Percentiles rank a stretch among this genome's conserved stretches.
Evolutionary conservation across 768 basidiomycete species (phyloP).

Genomic region (Mycena epipterygia): DNA sequence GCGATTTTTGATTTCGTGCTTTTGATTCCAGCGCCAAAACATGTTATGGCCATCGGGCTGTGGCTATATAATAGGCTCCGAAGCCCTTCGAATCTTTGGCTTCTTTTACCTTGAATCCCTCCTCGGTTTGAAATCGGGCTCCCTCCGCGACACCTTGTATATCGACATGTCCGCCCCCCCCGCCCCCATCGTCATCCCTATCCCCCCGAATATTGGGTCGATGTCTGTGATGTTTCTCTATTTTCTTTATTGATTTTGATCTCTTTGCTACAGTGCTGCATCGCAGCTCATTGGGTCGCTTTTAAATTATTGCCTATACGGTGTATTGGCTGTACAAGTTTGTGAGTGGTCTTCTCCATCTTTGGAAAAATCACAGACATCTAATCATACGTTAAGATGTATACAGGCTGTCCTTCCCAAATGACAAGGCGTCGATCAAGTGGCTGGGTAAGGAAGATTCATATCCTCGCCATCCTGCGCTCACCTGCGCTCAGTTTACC

Average conservation of each 20-base stretch:
- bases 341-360: constrained; percentile 12
- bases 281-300: constrained; percentile 31
- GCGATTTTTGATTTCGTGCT: not conserved
- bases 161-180: constrained; percentile 7
- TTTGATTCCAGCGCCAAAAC: not conserved
- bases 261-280: constrained; percentile 10
- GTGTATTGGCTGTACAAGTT: constrained; percentile 30
- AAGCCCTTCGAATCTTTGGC: not conserved
- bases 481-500: constrained; percentile 17
- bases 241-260: not conserved
- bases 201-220: constrained; percentile 27
- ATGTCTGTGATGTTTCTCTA: constrained; percentile 2
- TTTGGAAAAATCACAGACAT: not conserved
- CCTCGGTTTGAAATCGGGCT: constrained; percentile 24
- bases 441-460: constrained; percentile 14
- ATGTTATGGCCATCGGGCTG: too few relatives aligned
- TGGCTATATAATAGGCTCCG: constrained; percentile 7
- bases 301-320: constrained; percentile 27
- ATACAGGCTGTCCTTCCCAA: constrained; percentile 28
- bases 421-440: constrained; percentile 31
- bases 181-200: constrained; percentile 5
- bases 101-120: constrained; percentile 8
- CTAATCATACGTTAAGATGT: constrained; percentile 4
- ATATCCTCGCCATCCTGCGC: not conserved
- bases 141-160: constrained; percentile 14